Evolutionary conservation across 2,329 filamentous ascomycete species (phyloP).

Genomic region (Fusarium tjaetaba): DNA sequence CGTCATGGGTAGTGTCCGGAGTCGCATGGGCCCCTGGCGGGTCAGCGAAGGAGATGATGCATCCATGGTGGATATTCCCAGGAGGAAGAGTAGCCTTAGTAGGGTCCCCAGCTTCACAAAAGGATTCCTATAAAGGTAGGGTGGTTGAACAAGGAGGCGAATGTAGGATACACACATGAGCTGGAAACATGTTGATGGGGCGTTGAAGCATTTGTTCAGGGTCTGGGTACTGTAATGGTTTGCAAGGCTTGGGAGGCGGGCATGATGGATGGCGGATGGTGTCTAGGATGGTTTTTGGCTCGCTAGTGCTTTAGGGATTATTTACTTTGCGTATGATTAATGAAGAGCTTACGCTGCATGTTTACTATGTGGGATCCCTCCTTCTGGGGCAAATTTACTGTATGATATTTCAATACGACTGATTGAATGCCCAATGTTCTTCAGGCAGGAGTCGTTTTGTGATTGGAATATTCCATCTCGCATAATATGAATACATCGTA

Average conservation of each 20-base stretch:
- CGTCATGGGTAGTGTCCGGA: slow-evolving; percentile 59
- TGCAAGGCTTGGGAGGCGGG: slow-evolving; percentile 7
- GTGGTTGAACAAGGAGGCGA: background rate
- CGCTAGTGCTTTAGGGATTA: slow-evolving; percentile 27
- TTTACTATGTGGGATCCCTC: background rate
- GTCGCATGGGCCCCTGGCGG: slow-evolving; percentile 48
- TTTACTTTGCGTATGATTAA: slow-evolving; percentile 36
- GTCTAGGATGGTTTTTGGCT: slow-evolving; percentile 24
- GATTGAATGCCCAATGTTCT: background rate
- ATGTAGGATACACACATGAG: slow-evolving; percentile 27
- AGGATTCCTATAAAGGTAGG: slow-evolving; percentile 70
- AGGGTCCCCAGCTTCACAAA: slow-evolving; percentile 77
- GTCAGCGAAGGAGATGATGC: slow-evolving; percentile 54
- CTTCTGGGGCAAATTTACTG: background rate
- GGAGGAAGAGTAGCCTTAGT: slow-evolving; percentile 72
- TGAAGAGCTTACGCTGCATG: slow-evolving; percentile 25
- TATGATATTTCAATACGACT: background rate
- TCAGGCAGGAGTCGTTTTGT: background rate
- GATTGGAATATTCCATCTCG: background rate
- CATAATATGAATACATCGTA: slow-evolving; percentile 12
- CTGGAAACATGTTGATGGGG: slow-evolving; percentile 31
- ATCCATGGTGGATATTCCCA: slow-evolving; percentile 63
- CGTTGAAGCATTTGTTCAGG: slow-evolving; percentile 41
- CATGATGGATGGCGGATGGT: slow-evolving; percentile 25
- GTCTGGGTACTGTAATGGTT: slow-evolving; percentile 23